phyloP scores from a whole-genome alignment of 176 grass and related monocot species.

The Musa acuminata region DNA sequence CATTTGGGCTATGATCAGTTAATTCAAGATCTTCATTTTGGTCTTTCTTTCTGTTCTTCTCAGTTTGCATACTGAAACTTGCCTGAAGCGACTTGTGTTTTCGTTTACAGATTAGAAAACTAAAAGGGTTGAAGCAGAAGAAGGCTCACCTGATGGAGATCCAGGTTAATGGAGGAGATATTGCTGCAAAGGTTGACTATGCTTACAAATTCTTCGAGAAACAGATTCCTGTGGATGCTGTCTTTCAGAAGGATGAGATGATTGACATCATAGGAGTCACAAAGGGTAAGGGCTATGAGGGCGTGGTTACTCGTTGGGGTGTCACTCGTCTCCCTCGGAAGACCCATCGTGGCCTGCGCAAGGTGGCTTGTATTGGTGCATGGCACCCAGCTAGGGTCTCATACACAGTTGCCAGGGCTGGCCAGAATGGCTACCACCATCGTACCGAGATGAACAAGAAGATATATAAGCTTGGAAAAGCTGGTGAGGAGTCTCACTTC shows the following conservation, averaged over 20 bases:
- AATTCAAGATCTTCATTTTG: neutral
- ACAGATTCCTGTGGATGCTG: constrained; percentile 59
- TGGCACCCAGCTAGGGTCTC: constrained; percentile 96
- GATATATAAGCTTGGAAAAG: constrained; percentile 77
- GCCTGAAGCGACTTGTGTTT: neutral
- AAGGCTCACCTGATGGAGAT: constrained; percentile 97
- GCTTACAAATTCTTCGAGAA: constrained; percentile 84
- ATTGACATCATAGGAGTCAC: constrained; percentile 95
- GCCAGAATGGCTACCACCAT: constrained; percentile 93
- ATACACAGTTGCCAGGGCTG: constrained; percentile 81
- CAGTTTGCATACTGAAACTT: neutral
- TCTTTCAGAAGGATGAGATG: constrained; percentile 92
- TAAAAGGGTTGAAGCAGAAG: constrained; percentile 90
- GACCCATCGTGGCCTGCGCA: constrained; percentile 87
- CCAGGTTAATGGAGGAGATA: constrained; percentile 70
- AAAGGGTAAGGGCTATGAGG: constrained; percentile 96
- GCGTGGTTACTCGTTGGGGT: constrained; percentile 86
- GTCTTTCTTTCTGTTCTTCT: neutral
- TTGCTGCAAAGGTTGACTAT: constrained; percentile 78
- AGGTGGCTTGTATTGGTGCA: constrained; percentile 91
- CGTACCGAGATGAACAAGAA: constrained; percentile 93
- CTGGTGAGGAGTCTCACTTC: constrained; percentile 54
- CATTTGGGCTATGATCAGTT: too few species aligned
- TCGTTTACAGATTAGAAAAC: constrained; percentile 49
- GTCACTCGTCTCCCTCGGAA: constrained; percentile 89